These are phyloP conservation scores for Trichocladium antarcticum DNA, from an alignment of 495 filamentous ascomycete species.

Conservation along the genomic window DNA sequence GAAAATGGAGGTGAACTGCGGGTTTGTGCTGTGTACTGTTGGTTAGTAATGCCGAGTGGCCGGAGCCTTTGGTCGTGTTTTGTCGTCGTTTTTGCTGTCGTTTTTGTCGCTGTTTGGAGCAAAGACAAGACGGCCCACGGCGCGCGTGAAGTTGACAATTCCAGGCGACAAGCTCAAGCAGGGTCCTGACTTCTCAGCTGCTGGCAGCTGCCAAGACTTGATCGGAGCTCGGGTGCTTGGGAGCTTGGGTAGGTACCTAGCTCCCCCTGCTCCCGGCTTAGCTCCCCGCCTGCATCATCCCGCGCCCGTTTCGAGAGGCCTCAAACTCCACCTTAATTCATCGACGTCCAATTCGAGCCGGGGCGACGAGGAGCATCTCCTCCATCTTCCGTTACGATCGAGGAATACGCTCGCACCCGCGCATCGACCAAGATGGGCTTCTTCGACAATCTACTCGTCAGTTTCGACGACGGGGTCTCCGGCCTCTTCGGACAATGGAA, in stretches of 20 bases:
- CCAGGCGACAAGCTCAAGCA: neutral
- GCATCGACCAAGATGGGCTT: slow-evolving; percentile 18
- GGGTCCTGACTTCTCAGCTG: neutral
- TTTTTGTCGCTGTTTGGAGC: slow-evolving; percentile 1
- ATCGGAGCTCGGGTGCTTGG: neutral
- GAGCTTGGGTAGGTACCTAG: neutral
- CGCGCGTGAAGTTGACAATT: slow-evolving; percentile 1
- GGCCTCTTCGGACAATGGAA: slow-evolving; percentile 69
- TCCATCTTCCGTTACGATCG: no score
- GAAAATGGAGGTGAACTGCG: neutral
- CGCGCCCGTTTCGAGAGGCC: neutral
- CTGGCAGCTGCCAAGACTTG: neutral
- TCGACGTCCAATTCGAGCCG: neutral
- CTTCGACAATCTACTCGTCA: slow-evolving; percentile 41
- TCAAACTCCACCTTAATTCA: neutral
- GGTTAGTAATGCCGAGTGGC: slow-evolving; percentile 19
- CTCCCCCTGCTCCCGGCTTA: neutral
- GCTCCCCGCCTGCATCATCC: neutral
- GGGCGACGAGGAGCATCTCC: no score
- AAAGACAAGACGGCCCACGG: neutral
- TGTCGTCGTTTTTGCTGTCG: slow-evolving; percentile 1
- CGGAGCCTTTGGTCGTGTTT: slow-evolving; percentile 6
- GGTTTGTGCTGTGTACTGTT: slow-evolving; percentile 5
- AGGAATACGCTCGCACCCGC: neutral
- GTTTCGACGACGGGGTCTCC: slow-evolving; percentile 58